Conservation (phyloP, 2,329 filamentous ascomycete species). For the Colletotrichum incanum region DNA sequence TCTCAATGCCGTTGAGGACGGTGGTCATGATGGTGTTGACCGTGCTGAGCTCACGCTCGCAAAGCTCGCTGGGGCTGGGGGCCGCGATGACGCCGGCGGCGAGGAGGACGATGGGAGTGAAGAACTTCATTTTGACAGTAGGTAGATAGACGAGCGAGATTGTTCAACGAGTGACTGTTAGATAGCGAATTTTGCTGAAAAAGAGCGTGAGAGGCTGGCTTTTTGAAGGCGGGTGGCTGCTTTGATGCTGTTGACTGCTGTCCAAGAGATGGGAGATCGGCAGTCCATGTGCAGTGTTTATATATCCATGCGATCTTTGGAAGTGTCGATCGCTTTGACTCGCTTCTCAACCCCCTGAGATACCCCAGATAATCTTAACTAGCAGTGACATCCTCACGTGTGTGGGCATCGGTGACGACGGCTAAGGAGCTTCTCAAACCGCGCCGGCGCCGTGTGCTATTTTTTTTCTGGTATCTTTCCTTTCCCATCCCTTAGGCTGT, state of each 20-base stretch:
- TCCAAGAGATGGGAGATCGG: conserved; percentile 8
- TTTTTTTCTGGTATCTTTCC: conserved; percentile 2
- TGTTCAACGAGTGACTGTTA: neutral
- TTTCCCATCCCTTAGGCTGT: conserved; percentile 2
- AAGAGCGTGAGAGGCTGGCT: conserved; percentile 16
- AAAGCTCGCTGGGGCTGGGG: conserved; percentile 30
- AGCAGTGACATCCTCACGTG: conserved; percentile 19
- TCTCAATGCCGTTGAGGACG: conserved; percentile 36
- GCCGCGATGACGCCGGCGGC: conserved; percentile 33
- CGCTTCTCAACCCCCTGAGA: conserved; percentile 19
- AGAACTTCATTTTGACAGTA: conserved; percentile 34
- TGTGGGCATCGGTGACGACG: neutral
- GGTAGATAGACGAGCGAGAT: neutral
- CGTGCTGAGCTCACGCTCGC: conserved; percentile 30
- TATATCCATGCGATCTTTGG: conserved; percentile 29
- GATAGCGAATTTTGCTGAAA: conserved; percentile 17
- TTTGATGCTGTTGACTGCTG: conserved; percentile 23
- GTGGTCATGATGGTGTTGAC: conserved; percentile 42
- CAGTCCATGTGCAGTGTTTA: conserved; percentile 21
- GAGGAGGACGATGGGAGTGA: conserved; percentile 31
- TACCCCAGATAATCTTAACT: conserved; percentile 36
- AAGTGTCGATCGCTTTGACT: conserved; percentile 28
- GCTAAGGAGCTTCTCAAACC: conserved; percentile 18
- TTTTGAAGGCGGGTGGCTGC: conserved; percentile 26
- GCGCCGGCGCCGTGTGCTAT: conserved; percentile 31